Conservation (phyloP, 2,329 filamentous ascomycete genomes). For the Colletotrichum godetiae region DNA sequence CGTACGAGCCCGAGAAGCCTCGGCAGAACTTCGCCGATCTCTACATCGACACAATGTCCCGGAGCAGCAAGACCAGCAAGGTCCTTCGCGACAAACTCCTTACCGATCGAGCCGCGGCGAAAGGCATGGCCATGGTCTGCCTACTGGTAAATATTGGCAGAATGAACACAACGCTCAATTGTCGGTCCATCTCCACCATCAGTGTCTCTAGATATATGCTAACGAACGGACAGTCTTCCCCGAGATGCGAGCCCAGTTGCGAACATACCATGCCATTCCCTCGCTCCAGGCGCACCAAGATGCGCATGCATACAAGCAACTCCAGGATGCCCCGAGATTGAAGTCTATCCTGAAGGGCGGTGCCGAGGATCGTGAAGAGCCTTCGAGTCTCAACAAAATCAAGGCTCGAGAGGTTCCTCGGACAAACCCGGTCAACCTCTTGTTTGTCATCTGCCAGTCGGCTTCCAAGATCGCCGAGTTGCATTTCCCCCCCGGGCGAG, state of each 20-base stretch:
- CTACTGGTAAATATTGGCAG: conserved; percentile 95
- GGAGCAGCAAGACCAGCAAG: conserved; percentile 99
- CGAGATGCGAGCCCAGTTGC: conserved; percentile 97
- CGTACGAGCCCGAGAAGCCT: conserved; percentile 76
- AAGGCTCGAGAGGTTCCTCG: conserved; percentile 74
- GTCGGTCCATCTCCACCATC: conserved; percentile 63
- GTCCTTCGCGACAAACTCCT: conserved; percentile 96
- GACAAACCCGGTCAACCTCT: conserved; percentile 96
- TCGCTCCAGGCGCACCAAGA: conserved; percentile 96
- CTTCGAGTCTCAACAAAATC: conserved; percentile 84
- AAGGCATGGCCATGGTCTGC: conserved; percentile 99
- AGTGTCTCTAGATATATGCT: conserved; percentile 25
- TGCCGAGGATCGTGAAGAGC: conserved; percentile 89
- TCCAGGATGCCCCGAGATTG: conserved; percentile 93
- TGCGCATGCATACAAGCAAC: conserved; percentile 94
- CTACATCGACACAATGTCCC: conserved; percentile 98
- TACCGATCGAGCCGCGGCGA: conserved; percentile 89
- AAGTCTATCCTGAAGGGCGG: conserved; percentile 98
- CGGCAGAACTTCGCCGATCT: conserved; percentile 89
- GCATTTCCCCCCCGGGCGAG: conserved; percentile 85
- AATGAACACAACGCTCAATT: conserved; percentile 99
- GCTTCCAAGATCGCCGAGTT: conserved; percentile 92
- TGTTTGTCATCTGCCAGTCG: conserved; percentile 92
- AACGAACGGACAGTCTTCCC: conserved; percentile 81
- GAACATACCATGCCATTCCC: conserved; percentile 98